Percentiles rank a stretch among this genome's conserved stretches.
These are phyloP conservation scores for Chrysanthemum makinoi DNA, from an alignment of 129 eudicot genomes.

Conservation along the genomic window DNA sequence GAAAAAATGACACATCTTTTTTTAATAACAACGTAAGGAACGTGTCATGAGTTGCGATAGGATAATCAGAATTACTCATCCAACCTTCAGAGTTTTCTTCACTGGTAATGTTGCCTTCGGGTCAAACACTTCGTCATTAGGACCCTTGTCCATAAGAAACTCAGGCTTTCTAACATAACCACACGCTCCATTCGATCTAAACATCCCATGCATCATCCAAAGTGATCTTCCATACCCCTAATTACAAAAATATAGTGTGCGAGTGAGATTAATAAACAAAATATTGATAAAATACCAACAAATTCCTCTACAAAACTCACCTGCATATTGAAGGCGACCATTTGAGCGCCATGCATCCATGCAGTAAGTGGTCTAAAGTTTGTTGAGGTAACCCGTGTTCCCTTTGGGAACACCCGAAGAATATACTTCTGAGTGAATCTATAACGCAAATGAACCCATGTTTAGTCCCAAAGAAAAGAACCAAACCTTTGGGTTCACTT, in stretches of 20 bases:
- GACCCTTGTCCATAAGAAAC: slow-evolving; percentile 47
- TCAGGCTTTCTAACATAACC: slow-evolving; percentile 40
- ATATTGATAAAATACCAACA: background rate
- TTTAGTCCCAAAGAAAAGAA: slow-evolving; percentile 16
- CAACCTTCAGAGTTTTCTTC: slow-evolving; percentile 67
- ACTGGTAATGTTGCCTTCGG: slow-evolving; percentile 54
- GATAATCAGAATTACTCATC: slow-evolving; percentile 5
- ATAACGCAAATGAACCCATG: slow-evolving; percentile 15
- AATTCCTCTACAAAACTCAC: slow-evolving; percentile 33
- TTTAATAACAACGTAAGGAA: background rate
- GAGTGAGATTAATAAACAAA: background rate
- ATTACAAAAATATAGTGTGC: background rate
- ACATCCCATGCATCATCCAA: slow-evolving; percentile 50
- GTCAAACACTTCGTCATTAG: slow-evolving; percentile 59
- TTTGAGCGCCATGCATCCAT: slow-evolving; percentile 98
- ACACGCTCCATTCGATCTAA: slow-evolving; percentile 38
- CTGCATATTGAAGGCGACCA: slow-evolving; percentile 99
- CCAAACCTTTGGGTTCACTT: background rate
- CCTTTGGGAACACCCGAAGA: slow-evolving; percentile 85
- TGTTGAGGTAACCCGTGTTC: slow-evolving; percentile 84
- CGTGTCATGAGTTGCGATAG: slow-evolving; percentile 1
- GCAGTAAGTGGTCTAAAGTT: slow-evolving; percentile 77
- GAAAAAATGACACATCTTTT: slow-evolving; percentile 4
- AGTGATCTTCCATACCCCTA: slow-evolving; percentile 48
- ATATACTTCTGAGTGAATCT: slow-evolving; percentile 88